Evolutionary conservation across 371 early-diverging fungal genomes (phyloP), one percentile per base, ranked within the genome.

Genomic region (Mucor irregularis): DNA sequence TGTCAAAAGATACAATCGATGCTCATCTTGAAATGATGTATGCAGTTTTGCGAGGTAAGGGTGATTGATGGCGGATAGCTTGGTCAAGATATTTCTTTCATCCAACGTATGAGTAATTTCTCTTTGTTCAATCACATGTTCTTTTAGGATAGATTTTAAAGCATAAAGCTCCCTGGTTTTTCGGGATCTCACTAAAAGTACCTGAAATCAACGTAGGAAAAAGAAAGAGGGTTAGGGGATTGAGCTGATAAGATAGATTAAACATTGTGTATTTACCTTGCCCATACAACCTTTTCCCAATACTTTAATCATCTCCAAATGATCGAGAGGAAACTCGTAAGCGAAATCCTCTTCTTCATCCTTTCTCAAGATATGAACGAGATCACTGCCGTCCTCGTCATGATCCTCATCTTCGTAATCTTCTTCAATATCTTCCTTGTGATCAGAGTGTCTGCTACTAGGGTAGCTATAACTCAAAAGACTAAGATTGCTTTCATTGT

Each of bases 31-130:
- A 76, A 97, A 97, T 44, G 90, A 90, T 17, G 90, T 85, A 67
- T 98, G 92, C 55, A 99, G 78, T 24, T 92, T 92, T 21, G 97
- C 93, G 46, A 99, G 76, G 83, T 97, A 99, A 17, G 98, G 95
- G 51, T 96, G 96, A 24, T 72, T 50, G 14, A 68, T 58, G 5
- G 47, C 58, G 2, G 76, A 65, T 21, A 83, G 52, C 9, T 74
- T 73, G 2, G 71, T 69, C 16, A 89, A 56, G 22, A 86, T 76
- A 17, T 74, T 73, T 22, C 74, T 64, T 53, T 79, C 75, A 22
- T 69, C 66, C 17, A 70, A 43, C 4, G 75, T 86, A 71, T 86
- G 87, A 38, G 92, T 92, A 29, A 95, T 87, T 65, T 97, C 96
- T 73, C 95, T 89, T 51, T 90, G 86, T 57, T 93, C 86, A 51